A percentile compares a stretch with the other conserved stretches of the same genome.
Evolutionary conservation across 129 eudicot genomes (phyloP).

Genomic region (Dittrichia graveolens): DNA sequence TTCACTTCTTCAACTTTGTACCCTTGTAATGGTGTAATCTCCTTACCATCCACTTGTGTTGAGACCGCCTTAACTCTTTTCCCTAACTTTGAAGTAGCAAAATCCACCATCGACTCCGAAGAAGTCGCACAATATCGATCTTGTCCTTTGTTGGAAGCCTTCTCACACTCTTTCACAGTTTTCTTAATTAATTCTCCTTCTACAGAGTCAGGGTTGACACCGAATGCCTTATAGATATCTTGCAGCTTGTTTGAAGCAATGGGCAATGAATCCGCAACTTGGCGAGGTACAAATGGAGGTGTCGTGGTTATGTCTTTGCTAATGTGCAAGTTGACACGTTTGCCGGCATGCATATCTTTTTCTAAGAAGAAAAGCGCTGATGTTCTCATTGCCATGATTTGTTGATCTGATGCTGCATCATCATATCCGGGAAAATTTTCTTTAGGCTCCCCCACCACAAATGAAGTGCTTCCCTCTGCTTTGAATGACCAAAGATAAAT

Average conservation of each 20-base stretch:
- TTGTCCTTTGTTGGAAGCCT: conserved; percentile 34
- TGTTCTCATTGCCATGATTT: conserved; percentile 43
- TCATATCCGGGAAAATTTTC: conserved; percentile 23
- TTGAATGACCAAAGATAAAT: conserved; percentile 11
- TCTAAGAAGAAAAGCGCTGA: conserved; percentile 48
- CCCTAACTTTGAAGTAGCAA: conserved; percentile 42
- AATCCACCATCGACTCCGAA: conserved; percentile 57
- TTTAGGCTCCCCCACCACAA: conserved; percentile 36
- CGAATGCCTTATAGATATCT: conserved; percentile 32
- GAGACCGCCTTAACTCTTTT: conserved; percentile 42
- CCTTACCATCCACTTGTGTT: conserved; percentile 32
- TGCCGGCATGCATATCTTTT: conserved; percentile 13
- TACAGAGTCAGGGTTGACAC: conserved; percentile 24
- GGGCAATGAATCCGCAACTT: conserved; percentile 33
- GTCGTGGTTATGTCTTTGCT: conserved; percentile 16
- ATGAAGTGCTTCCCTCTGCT: conserved; percentile 34
- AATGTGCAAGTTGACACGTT: conserved; percentile 37
- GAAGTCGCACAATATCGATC: conserved; percentile 56
- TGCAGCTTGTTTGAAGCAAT: conserved; percentile 40
- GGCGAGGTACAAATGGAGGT: conserved; percentile 38
- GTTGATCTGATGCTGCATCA: conserved; percentile 43
- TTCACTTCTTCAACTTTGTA: conserved; percentile 27
- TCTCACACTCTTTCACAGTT: conserved; percentile 47
- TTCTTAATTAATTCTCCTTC: conserved; percentile 39
- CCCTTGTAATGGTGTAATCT: conserved; percentile 24